Evolutionary conservation across 805 yeast species (phyloP), one percentile per base, ranked within the genome.

Genomic region (Saccharomycopsis fermentans): DNA sequence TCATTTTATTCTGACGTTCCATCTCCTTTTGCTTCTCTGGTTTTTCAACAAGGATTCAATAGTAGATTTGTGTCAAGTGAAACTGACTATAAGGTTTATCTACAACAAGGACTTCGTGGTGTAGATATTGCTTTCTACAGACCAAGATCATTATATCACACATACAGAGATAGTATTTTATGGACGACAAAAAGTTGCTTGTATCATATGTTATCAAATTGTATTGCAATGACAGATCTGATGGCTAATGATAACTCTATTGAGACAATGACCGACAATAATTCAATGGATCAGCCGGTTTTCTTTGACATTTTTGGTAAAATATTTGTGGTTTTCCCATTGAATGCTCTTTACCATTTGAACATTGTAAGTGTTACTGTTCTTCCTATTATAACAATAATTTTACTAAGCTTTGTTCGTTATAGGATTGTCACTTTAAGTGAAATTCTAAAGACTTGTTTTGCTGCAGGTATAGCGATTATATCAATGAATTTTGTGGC

Each of bases 91-190:
- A 80, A 81, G 62, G 81, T 89, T 2, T 91, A 90, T 68, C 69
- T 72, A 51, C 77, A 78, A 57, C 71, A 78, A 55, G 96, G 94
- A 0, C 68, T 89, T 55, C 77, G 96, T 63, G 97, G 97, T 11
- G 77, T 90, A 67, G 97, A 91, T 70, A 80, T 91, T 65, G 96
- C 97, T 1, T 91, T 91, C 69, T 90, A 81, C 69, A 85, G 82
- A 65, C 96, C 96, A 26, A 78, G 97, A 66, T 81, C 87, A 55
- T 70, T 87, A 48, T 91, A 91, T 65, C 97, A 91, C 67, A 91
- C 97, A 0, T 71, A 74, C 16, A 75, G 81, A 52, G 97, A 91
- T 69, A 80, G 80, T 54, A 84, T 87, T 52, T 74, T 77, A 54
- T 81, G 83, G 60, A 78, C 88, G 14, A 73, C 84, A 19, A 80